Evolutionary conservation across 192 early-diverging fungal genomes (phyloP), one percentile per base, ranked within the genome.

Genomic region (Coemansia brasiliensis): DNA sequence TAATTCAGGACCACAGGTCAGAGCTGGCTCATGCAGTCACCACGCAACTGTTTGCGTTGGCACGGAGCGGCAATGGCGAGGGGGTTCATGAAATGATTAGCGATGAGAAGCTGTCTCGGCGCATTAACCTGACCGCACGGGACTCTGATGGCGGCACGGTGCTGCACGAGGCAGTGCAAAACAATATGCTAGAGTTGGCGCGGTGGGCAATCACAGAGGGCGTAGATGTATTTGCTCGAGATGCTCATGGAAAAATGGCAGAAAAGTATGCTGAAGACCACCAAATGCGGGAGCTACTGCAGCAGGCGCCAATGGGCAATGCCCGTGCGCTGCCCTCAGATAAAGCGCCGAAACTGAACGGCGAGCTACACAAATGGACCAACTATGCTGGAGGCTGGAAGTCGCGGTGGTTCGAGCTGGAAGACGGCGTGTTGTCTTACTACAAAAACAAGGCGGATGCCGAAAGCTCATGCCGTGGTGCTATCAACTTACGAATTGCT

Each of bases 321-420:
- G 57, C 79, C 21, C 72, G 81, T 32, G 64, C 83, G 22, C 74
- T 79, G 1, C 74, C 82, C 1, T 72, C 80, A 18, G 88, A 82
- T 17, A 73, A 75, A 24, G 76, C 87, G 25, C 90, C 90, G 9
- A 74, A 74, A 41, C 51, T 74, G 46, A 70, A 67, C 37, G 71
- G 72, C 52, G 52, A 62, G 29, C 82, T 94, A 43, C 65, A 83
- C 68, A 94, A 94, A 65, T 94, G 90, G 90, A 91, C 88, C 52
- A 94, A 94, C 78, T 91, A 90, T 69, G 85, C 89, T 10, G 67
- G 82, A 41, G 90, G 92, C 39, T 94, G 89, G 81, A 87, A 90
- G 59, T 65, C 79, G 38, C 77, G 90, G 27, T 92, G 88, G 83
- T 92, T 92, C 65, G 89, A 88, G 8, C 80, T 94, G 1, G 90